A percentile compares a stretch with the other conserved stretches of the same genome.
phyloP scores from a whole-genome alignment of 2,329 filamentous ascomycete genomes.

The Trichoderma harzianum region DNA sequence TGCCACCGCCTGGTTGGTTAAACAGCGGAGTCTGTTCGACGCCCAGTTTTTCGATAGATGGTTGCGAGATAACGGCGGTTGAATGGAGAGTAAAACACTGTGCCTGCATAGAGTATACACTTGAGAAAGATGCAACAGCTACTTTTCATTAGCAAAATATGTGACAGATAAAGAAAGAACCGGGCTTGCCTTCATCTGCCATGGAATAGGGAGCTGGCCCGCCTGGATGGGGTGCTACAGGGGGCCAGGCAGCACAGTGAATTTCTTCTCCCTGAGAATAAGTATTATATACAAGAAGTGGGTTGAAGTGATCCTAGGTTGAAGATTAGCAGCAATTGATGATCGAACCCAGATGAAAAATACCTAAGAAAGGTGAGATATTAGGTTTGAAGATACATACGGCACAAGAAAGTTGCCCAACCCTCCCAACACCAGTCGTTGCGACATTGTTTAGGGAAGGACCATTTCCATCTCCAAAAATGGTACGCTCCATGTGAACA shows the following conservation, averaged over 20 bases:
- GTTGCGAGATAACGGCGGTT: not conserved
- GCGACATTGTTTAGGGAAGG: not conserved
- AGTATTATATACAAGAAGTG: not conserved
- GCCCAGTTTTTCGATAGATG: not conserved
- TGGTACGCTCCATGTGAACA: not conserved
- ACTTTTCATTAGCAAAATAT: not conserved
- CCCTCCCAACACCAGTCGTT: not conserved
- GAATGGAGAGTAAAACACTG: not conserved
- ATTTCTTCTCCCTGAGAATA: not conserved
- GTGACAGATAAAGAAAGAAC: not conserved
- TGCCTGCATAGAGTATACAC: not conserved
- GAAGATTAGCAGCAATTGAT: not conserved
- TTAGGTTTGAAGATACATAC: not conserved
- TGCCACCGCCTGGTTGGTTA: not conserved
- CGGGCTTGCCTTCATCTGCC: not conserved
- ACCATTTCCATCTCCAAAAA: not conserved
- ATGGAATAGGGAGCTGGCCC: not conserved
- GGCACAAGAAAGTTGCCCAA: not conserved
- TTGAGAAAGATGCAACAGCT: slow-evolving; percentile 2
- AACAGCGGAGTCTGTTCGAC: not conserved
- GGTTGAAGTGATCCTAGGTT: not conserved
- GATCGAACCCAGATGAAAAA: not conserved
- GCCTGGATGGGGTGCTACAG: not conserved
- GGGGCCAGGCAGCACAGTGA: not conserved
- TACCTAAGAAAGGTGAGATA: not conserved